Percentiles rank a stretch among this genome's conserved stretches.
Conservation (phyloP, 257 asterid genomes). For the Jasminum sambac region DNA sequence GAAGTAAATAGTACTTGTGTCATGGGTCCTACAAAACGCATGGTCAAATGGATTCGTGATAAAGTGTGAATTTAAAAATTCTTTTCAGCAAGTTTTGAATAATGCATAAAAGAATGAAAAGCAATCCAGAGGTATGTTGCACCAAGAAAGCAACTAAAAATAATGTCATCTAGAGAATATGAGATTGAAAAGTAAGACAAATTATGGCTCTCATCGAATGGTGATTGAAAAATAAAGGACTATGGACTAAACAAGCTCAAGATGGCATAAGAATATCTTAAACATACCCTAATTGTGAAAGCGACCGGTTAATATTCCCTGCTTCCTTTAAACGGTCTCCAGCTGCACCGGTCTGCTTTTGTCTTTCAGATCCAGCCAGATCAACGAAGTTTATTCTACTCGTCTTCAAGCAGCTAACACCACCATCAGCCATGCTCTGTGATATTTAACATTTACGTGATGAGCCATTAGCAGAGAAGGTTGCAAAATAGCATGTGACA, state of each 20-base stretch:
- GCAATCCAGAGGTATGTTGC: not conserved
- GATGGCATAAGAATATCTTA: not conserved
- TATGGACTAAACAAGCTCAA: no score
- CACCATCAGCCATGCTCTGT: constrained; percentile 85
- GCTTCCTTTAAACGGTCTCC: constrained; percentile 99
- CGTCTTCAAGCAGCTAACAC: constrained; percentile 63
- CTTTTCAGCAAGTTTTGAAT: no score
- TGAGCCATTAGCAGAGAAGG: constrained; percentile 20
- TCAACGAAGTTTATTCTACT: constrained; percentile 97
- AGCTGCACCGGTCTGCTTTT: constrained; percentile 97
- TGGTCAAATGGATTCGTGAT: no score
- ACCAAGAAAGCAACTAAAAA: not conserved
- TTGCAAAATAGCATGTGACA: constrained; percentile 12
- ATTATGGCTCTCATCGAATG: no score
- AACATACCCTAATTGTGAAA: constrained; percentile 91
- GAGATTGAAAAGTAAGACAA: no score
- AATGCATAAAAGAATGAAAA: not conserved
- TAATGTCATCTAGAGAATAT: not conserved
- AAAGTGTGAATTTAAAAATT: no score
- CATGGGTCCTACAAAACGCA: no score
- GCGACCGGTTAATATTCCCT: constrained; percentile 96
- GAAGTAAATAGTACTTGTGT: no score
- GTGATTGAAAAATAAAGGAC: no score
- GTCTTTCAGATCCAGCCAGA: constrained; percentile 99
- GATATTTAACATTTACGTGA: constrained; percentile 25